Evolutionary conservation across 108 stramenopile genomes (phyloP).

Genomic region (Stephanodiscus triporus): DNA sequence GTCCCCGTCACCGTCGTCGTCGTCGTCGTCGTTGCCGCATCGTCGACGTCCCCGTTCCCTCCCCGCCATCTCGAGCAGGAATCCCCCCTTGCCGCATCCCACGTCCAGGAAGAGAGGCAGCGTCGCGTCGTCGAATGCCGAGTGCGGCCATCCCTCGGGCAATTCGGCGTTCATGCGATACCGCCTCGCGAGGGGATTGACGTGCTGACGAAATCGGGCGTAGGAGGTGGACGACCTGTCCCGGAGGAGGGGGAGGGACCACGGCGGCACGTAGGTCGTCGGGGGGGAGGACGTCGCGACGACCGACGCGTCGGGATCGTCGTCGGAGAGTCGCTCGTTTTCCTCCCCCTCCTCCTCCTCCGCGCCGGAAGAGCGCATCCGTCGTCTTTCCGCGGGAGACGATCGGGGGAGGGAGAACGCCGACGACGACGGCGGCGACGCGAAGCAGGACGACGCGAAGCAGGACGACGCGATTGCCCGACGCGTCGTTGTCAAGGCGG

Average conservation of each 20-base stretch:
- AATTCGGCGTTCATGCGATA: constrained; percentile 70
- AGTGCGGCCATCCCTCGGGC: constrained; percentile 67
- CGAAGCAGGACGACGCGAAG: not conserved
- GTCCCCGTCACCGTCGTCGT: not conserved
- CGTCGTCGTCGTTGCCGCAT: not conserved
- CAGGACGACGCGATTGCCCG: not conserved
- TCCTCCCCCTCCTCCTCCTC: no score
- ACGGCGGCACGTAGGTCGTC: constrained; percentile 34
- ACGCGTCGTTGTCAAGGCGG: not conserved
- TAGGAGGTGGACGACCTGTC: constrained; percentile 34
- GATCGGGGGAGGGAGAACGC: constrained; percentile 35
- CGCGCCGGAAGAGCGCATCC: not conserved
- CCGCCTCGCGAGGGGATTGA: constrained; percentile 80
- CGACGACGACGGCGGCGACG: constrained; percentile 35
- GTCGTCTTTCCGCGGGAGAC: not conserved
- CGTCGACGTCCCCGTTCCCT: not conserved
- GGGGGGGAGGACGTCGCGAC: not conserved
- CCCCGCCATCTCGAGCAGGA: constrained; percentile 72
- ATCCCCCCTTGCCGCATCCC: constrained; percentile 89
- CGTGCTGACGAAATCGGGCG: constrained; percentile 84
- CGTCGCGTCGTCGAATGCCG: constrained; percentile 58
- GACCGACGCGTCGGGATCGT: not conserved
- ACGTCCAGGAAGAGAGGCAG: constrained; percentile 84
- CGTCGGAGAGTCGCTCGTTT: no score
- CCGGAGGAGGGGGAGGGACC: constrained; percentile 23